A percentile compares a stretch with the other conserved stretches of the same genome.
Conservation (phyloP, 2,329 filamentous ascomycete species). For the Cryphonectria japonica region DNA sequence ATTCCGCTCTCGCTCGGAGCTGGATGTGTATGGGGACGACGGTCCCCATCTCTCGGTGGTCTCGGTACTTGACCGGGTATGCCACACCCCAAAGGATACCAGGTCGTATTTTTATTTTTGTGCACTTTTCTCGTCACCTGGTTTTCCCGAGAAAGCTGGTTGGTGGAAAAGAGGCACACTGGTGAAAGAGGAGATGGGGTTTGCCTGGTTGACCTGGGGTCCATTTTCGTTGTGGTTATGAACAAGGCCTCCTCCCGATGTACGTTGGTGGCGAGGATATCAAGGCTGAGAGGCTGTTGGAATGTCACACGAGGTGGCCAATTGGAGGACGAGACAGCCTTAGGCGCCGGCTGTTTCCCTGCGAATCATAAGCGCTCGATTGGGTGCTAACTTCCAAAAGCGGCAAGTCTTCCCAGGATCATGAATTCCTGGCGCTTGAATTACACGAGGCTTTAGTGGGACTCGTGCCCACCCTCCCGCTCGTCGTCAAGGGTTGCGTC, state of each 20-base stretch:
- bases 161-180: not conserved
- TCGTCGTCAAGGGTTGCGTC: too few relatives aligned
- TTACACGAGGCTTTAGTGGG: slow-evolving; percentile 20
- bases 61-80: not conserved
- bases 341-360: not conserved
- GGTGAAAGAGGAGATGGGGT: not conserved
- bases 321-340: slow-evolving; percentile 2
- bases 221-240: not conserved
- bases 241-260: not conserved
- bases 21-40: not conserved
- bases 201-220: not conserved
- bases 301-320: not conserved
- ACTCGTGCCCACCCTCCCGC: not conserved
- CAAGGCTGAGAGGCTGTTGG: slow-evolving; percentile 9
- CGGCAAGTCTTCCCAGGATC: slow-evolving; percentile 18
- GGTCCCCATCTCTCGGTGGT: not conserved
- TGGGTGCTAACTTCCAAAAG: slow-evolving; percentile 17
- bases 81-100: not conserved
- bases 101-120: not conserved
- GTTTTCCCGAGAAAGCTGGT: not conserved
- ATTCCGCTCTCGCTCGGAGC: not conserved
- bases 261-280: not conserved
- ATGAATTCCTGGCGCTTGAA: slow-evolving; percentile 3
- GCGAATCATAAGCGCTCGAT: slow-evolving; percentile 21
- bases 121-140: not conserved